Conservation (phyloP, 306 rosid genomes). For the Quercus glauca region DNA sequence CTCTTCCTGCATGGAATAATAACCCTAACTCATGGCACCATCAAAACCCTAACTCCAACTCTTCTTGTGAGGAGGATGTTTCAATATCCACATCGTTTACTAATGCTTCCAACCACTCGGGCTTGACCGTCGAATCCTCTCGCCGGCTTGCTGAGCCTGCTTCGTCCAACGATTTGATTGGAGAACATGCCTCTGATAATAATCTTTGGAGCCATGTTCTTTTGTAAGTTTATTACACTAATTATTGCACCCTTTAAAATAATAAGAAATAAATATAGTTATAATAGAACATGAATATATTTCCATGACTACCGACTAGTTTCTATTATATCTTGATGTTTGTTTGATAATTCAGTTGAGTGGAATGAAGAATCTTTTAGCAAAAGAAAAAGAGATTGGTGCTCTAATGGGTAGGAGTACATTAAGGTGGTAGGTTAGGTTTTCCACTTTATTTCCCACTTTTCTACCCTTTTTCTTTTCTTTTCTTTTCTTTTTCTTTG, state of each 20-base stretch:
- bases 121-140: slow-evolving; percentile 62
- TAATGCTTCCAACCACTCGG: slow-evolving; percentile 78
- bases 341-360: slow-evolving; percentile 6
- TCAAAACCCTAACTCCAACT: slow-evolving; percentile 63
- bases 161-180: slow-evolving; percentile 50
- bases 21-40: slow-evolving; percentile 31
- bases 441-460: slow-evolving; percentile 15
- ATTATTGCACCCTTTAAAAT: neutral
- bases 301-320: neutral
- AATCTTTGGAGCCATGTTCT: slow-evolving; percentile 81
- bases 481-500: no score
- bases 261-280: neutral
- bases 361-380: slow-evolving; percentile 31
- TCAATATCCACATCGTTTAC: slow-evolving; percentile 78
- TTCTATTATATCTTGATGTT: slow-evolving; percentile 13
- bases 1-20: slow-evolving; percentile 55
- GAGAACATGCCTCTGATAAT: slow-evolving; percentile 60
- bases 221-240: slow-evolving; percentile 43
- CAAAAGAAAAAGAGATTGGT: neutral
- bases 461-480: no score
- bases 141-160: slow-evolving; percentile 43
- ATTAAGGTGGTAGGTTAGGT: neutral
- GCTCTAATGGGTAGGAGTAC: slow-evolving; percentile 18
- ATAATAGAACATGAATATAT: neutral
- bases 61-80: slow-evolving; percentile 76